Evolutionary conservation across 192 early-diverging fungal species (phyloP).

Genomic region (Pilaira anomala): DNA sequence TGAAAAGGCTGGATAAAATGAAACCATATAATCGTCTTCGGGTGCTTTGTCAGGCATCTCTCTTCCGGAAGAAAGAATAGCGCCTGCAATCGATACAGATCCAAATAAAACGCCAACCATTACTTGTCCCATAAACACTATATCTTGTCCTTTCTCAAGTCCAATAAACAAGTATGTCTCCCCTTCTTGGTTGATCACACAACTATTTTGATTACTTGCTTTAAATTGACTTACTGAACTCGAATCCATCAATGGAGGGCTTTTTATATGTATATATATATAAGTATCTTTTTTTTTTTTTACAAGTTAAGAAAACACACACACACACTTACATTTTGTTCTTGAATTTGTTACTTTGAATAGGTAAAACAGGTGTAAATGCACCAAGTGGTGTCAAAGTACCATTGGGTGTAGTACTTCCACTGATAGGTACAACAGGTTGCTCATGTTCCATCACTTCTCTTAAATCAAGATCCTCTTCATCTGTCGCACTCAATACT

Average conservation of each 20-base stretch:
- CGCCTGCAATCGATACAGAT: constrained; percentile 37
- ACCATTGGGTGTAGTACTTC: neutral
- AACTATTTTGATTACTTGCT: constrained; percentile 30
- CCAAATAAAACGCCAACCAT: constrained; percentile 47
- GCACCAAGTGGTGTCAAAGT: neutral
- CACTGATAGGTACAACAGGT: neutral
- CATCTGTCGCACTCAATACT: neutral
- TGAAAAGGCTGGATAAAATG: constrained; percentile 45
- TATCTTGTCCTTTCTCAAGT: constrained; percentile 41
- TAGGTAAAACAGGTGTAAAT: neutral
- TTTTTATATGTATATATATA: neutral
- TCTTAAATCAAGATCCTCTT: neutral
- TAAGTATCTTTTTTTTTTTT: neutral
- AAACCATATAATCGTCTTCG: constrained; percentile 17
- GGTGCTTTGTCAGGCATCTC: neutral
- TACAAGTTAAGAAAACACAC: neutral
- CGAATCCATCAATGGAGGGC: constrained; percentile 21
- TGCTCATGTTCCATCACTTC: neutral
- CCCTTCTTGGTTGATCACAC: constrained; percentile 17
- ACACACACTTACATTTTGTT: neutral
- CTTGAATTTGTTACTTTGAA: neutral
- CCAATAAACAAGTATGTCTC: constrained; percentile 35
- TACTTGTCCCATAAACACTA: constrained; percentile 50
- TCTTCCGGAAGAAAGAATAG: constrained; percentile 28
- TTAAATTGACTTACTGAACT: constrained; percentile 37